Percentiles rank a stretch among this genome's conserved stretches.
phyloP scores from a whole-genome alignment of 2,329 filamentous ascomycete species.

The Sporothrix dimorphospora region DNA sequence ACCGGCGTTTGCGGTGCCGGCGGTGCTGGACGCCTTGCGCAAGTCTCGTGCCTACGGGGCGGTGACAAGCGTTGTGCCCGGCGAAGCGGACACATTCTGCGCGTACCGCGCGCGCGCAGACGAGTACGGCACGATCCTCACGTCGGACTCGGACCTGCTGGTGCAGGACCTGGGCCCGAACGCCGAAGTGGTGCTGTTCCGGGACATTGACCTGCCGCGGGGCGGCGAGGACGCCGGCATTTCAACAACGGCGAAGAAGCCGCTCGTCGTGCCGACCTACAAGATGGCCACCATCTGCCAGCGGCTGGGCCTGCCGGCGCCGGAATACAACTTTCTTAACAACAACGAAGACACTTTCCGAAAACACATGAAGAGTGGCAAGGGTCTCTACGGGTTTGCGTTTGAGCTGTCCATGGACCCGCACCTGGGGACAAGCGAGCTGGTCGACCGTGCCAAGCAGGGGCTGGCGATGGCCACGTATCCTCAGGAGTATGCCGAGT shows the following conservation, averaged over 20 bases:
- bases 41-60: conserved; percentile 46
- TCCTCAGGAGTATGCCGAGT: conserved; percentile 37
- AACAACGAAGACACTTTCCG: not conserved
- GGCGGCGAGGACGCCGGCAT: not conserved
- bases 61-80: conserved; percentile 66
- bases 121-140: conserved; percentile 62
- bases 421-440: conserved; percentile 35
- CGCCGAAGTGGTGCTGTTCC: conserved; percentile 69
- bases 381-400: conserved; percentile 38
- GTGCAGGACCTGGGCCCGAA: conserved; percentile 67
- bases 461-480: conserved; percentile 26
- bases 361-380: conserved; percentile 14
- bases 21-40: conserved; percentile 72
- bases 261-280: not conserved
- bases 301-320: conserved; percentile 35
- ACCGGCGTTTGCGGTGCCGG: conserved; percentile 74
- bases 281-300: conserved; percentile 34
- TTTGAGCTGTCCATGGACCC: conserved; percentile 42
- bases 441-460: conserved; percentile 36
- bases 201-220: conserved; percentile 55
- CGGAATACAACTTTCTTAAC: not conserved
- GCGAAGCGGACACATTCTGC: conserved; percentile 84
- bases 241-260: not conserved
- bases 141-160: conserved; percentile 85
- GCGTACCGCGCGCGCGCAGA: conserved; percentile 62